Conservation (phyloP, 371 early-diverging fungal genomes). For the Quaeritorhiza haematococci region DNA sequence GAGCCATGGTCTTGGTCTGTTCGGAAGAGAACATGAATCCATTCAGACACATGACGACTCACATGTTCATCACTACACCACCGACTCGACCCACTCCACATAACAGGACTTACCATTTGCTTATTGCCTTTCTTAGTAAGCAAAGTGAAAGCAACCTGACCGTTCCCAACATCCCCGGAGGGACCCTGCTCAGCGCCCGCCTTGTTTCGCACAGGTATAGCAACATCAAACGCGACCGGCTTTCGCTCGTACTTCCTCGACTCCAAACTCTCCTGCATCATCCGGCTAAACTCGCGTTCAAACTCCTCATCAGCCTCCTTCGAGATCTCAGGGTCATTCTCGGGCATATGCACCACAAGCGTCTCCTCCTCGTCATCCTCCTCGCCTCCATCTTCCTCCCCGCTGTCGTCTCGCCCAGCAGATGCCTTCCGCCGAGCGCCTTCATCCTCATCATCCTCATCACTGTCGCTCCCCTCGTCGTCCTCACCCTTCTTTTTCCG, state of each 20-base stretch:
- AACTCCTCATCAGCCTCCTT: conserved; percentile 47
- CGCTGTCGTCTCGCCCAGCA: conserved; percentile 1
- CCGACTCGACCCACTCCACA: neutral
- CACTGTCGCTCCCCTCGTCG: conserved; percentile 16
- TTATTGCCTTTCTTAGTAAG: conserved; percentile 89
- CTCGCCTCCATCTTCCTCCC: neutral
- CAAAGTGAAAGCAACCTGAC: conserved; percentile 77
- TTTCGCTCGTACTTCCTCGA: conserved; percentile 75
- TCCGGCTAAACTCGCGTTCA: conserved; percentile 69
- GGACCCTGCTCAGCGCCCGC: conserved; percentile 8
- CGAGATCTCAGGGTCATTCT: conserved; percentile 30
- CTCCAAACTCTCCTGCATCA: conserved; percentile 80
- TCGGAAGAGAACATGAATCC: neutral
- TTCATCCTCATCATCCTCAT: conserved; percentile 52
- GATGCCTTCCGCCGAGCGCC: conserved; percentile 36
- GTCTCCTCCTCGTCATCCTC: conserved; percentile 34
- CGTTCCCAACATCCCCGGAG: conserved; percentile 16
- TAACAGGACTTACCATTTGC: conserved; percentile 58
- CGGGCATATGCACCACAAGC: conserved; percentile 30
- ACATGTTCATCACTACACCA: neutral
- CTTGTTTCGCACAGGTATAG: conserved; percentile 67
- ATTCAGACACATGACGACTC: neutral
- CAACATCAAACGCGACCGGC: conserved; percentile 64
- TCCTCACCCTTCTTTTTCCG: conserved; percentile 7
- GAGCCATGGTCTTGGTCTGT: conserved; percentile 64